Evolutionary conservation across 2,329 filamentous ascomycete species (phyloP).

Genomic region (Trichoderma simmonsii): DNA sequence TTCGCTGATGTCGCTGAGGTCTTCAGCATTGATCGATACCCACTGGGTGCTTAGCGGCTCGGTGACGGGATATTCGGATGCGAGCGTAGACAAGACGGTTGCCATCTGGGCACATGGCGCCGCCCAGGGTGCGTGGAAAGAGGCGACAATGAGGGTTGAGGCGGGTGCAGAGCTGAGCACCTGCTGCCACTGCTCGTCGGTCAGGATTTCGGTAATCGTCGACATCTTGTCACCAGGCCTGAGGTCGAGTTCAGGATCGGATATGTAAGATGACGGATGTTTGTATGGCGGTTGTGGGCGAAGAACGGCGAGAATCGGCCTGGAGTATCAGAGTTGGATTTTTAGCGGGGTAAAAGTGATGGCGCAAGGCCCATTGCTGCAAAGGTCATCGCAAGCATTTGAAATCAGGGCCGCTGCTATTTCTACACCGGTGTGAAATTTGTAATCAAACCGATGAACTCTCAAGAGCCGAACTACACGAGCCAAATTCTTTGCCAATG

Average conservation of each 20-base stretch:
- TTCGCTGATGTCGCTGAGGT: slow-evolving; percentile 87
- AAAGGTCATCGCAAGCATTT: slow-evolving; percentile 12
- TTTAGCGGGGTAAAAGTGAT: slow-evolving; percentile 21
- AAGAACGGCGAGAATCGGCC: slow-evolving; percentile 13
- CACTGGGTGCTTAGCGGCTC: slow-evolving; percentile 70
- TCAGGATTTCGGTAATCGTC: slow-evolving; percentile 72
- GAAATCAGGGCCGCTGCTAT: slow-evolving; percentile 5
- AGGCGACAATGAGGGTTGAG: slow-evolving; percentile 75
- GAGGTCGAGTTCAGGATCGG: not conserved
- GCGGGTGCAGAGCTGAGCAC: slow-evolving; percentile 64
- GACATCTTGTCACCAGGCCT: slow-evolving; percentile 54
- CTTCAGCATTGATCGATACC: slow-evolving; percentile 90
- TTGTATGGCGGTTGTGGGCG: not conserved
- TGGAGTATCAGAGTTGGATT: slow-evolving; percentile 6
- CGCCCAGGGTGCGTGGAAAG: slow-evolving; percentile 96
- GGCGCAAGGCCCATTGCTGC: slow-evolving; percentile 15
- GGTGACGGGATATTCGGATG: slow-evolving; percentile 74
- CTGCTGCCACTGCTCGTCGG: slow-evolving; percentile 68
- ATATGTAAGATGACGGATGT: not conserved
- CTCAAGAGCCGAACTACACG: not conserved
- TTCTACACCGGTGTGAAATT: not conserved
- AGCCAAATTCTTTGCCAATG: not conserved
- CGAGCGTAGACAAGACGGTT: slow-evolving; percentile 79
- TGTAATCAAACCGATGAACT: not conserved
- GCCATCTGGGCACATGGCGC: slow-evolving; percentile 94